Percentiles rank a stretch among this genome's conserved stretches.
Conservation (phyloP, 2,329 filamentous ascomycete genomes). For the Phyllosticta ampelicida region DNA sequence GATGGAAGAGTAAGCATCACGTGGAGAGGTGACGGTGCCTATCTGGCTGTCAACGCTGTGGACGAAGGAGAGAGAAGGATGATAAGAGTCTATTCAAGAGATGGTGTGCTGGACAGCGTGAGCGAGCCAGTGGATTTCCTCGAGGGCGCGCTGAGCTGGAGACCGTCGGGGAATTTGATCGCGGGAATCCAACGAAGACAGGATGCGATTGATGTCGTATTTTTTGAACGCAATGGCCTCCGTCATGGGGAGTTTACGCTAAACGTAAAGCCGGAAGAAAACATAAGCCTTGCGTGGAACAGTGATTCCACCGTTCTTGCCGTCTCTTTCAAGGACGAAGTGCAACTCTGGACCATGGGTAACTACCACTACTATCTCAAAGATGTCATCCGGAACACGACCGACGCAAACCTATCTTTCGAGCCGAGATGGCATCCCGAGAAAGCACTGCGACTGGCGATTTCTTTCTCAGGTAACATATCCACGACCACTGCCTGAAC, state of each 20-base stretch:
- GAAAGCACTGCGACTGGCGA: slow-evolving; percentile 58
- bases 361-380: slow-evolving; percentile 99
- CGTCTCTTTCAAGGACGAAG: slow-evolving; percentile 58
- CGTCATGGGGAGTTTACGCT: slow-evolving; percentile 92
- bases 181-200: slow-evolving; percentile 68
- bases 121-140: slow-evolving; percentile 90
- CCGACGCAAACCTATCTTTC: slow-evolving; percentile 13
- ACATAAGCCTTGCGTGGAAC: slow-evolving; percentile 73
- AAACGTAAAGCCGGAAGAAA: slow-evolving; percentile 51
- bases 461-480: slow-evolving; percentile 29
- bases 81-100: slow-evolving; percentile 81
- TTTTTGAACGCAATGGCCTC: slow-evolving; percentile 95
- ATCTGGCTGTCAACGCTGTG: slow-evolving; percentile 75
- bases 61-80: slow-evolving; percentile 60
- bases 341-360: slow-evolving; percentile 94
- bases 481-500: slow-evolving; percentile 7
- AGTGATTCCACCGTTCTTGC: slow-evolving; percentile 83
- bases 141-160: slow-evolving; percentile 82
- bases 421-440: slow-evolving; percentile 67
- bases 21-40: slow-evolving; percentile 92
- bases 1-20: slow-evolving; percentile 62
- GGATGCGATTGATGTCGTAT: slow-evolving; percentile 68
- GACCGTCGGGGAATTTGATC: slow-evolving; percentile 80
- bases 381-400: slow-evolving; percentile 54
- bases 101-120: slow-evolving; percentile 82